Evolutionary conservation across 495 filamentous ascomycete genomes (phyloP).

Genomic region (Podospora pseudocomata): DNA sequence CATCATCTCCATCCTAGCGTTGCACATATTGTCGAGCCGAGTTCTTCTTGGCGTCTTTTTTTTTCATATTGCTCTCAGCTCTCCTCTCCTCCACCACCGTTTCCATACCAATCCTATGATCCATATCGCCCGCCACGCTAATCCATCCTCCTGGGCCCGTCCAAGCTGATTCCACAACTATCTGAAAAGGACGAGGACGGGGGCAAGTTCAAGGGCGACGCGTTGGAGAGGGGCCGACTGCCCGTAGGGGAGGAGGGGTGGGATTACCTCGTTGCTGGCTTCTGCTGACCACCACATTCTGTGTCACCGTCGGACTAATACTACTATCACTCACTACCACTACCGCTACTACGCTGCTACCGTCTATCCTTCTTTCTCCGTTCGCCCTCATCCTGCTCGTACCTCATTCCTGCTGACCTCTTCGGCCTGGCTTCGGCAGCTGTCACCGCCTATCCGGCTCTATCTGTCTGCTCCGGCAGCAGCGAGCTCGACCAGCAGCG

Average conservation of each 20-base stretch:
- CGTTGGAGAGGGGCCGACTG: background rate
- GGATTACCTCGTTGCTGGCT: background rate
- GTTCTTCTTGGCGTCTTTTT: background rate
- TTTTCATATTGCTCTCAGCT: background rate
- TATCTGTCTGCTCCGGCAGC: background rate
- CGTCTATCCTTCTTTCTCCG: background rate
- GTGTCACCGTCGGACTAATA: background rate
- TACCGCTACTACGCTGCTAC: background rate
- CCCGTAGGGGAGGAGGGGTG: background rate
- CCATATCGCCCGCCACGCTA: background rate
- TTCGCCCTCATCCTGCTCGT: background rate
- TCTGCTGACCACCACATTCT: background rate
- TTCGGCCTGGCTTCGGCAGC: conserved; percentile 12
- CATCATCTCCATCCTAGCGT: background rate
- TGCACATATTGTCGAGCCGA: background rate
- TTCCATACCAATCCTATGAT: background rate
- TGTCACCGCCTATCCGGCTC: conserved; percentile 14
- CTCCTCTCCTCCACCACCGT: background rate
- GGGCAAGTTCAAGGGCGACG: no score
- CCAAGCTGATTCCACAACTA: background rate
- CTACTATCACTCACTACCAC: no score
- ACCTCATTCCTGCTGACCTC: background rate
- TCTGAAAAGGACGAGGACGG: background rate
- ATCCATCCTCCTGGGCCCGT: background rate
- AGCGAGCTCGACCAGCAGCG: conserved; percentile 2